A percentile compares a stretch with the other conserved stretches of the same genome.
phyloP scores from a whole-genome alignment of 1,284 basidiomycete genomes.

The Peniophora sp. region DNA sequence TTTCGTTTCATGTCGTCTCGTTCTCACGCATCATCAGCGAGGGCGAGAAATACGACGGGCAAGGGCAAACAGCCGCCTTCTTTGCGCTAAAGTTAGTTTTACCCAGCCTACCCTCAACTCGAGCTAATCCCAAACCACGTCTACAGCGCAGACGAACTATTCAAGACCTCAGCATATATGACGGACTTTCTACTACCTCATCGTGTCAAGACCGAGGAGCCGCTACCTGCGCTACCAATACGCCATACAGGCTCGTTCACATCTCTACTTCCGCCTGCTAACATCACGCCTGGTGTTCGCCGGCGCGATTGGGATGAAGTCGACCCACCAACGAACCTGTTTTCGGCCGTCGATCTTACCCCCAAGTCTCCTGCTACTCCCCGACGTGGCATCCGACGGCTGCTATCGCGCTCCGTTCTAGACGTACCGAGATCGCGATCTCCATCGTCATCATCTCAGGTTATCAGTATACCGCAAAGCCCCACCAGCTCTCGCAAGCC shows the following conservation, averaged over 20 bases:
- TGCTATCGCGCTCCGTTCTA: too few species aligned
- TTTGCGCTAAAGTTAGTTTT: constrained; percentile 51
- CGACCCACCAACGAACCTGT: too few species aligned
- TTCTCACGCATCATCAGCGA: constrained; percentile 26
- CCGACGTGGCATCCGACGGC: too few species aligned
- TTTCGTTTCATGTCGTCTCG: neutral
- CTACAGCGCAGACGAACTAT: constrained; percentile 26
- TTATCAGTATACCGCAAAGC: neutral
- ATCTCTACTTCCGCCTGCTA: too few species aligned
- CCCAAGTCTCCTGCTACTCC: too few species aligned
- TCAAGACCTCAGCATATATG: constrained; percentile 25
- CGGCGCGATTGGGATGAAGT: too few species aligned
- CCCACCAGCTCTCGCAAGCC: neutral
- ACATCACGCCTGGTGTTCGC: too few species aligned
- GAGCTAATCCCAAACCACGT: neutral
- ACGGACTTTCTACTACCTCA: constrained; percentile 23
- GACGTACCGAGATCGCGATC: too few species aligned
- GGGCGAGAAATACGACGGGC: constrained; percentile 51
- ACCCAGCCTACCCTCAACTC: neutral
- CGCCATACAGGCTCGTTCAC: neutral
- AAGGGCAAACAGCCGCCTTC: constrained; percentile 58
- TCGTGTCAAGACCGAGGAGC: neutral
- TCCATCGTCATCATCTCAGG: too few species aligned
- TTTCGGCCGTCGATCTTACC: too few species aligned
- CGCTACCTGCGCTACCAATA: neutral